Base-by-base conservation (phyloP, 2,329 filamentous ascomycete genomes). In the Tolypocladium ovalisporum region DNA sequence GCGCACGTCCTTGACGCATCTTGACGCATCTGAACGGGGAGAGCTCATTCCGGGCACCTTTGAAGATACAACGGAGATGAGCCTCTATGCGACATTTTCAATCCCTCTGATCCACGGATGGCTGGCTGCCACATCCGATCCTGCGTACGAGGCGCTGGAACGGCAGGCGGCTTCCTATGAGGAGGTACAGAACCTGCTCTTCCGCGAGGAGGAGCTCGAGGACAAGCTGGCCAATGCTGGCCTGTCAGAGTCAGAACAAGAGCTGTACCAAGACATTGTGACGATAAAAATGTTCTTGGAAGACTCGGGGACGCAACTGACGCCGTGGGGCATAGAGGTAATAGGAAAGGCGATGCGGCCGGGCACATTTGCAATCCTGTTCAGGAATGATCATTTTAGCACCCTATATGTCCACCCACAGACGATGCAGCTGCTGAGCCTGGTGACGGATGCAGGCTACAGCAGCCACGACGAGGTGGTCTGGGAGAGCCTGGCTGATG, bases 371-470 rank as follows among this genome's bases (percentile, higher is more conserved):
- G 90, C 90, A 0, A 97, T 99, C 54, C 74, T 99, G 1, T 99
- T 99, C 75, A 84, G 94, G 32, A 99, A 99, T 65, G 93, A 99
- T 67, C 94, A 99, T 69, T 99, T 99, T 67, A 91, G 90, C 47
- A 97, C 93, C 0, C 72, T 99, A 0, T 96, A 96, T 72, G 90
- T 92, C 60, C 90, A 97, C 64, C 90, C 93, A 0, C 76, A 85
- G 51, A 90, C 86, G 0, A 79, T 84, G 44, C 81, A 89, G 62
- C 79, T 97, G 1, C 82, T 93, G 61, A 90, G 89, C 0, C 76
- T 99, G 3, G 91, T 99, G 17, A 97, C 94, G 0, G 94, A 99
- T 68, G 88, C 90, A 32, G 94, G 94, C 1, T 99, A 96, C 67
- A 86, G 88, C 13, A 82, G 80, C 12, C 90, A 97, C 64, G 87